These are phyloP conservation scores for Bassia scoparia DNA, from an alignment of 148 eudicot genomes.

Conservation along the genomic window DNA sequence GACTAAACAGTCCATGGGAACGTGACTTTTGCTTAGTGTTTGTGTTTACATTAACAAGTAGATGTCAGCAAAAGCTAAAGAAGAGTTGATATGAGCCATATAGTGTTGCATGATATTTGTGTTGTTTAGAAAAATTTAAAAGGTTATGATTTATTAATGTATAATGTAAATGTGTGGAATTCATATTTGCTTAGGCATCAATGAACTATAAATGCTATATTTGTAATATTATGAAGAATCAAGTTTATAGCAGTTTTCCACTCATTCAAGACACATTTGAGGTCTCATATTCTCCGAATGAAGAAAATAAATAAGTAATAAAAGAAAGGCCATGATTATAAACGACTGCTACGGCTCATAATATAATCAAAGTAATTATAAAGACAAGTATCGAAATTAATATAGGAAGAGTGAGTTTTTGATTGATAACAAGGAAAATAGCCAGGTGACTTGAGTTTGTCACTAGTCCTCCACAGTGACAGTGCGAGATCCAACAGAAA, in stretches of 20 bases:
- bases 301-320: no score
- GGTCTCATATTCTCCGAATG: not conserved
- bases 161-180: not conserved
- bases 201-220: no score
- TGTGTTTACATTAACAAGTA: not conserved
- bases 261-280: not conserved
- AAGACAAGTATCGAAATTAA: no score
- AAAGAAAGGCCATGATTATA: no score
- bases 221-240: not conserved
- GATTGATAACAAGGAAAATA: no score
- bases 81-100: not conserved
- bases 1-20: not conserved
- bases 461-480: no score
- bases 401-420: no score
- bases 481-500: no score
- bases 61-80: not conserved
- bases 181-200: no score
- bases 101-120: not conserved
- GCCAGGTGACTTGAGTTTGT: no score
- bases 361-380: no score
- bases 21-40: not conserved
- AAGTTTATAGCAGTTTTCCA: slow-evolving; percentile 1
- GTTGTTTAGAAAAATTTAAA: not conserved
- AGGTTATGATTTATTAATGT: not conserved
- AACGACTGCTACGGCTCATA: not conserved